These are phyloP conservation scores for Entoloma clypeatum DNA, from an alignment of 1,284 basidiomycete species.

Conservation along the genomic window DNA sequence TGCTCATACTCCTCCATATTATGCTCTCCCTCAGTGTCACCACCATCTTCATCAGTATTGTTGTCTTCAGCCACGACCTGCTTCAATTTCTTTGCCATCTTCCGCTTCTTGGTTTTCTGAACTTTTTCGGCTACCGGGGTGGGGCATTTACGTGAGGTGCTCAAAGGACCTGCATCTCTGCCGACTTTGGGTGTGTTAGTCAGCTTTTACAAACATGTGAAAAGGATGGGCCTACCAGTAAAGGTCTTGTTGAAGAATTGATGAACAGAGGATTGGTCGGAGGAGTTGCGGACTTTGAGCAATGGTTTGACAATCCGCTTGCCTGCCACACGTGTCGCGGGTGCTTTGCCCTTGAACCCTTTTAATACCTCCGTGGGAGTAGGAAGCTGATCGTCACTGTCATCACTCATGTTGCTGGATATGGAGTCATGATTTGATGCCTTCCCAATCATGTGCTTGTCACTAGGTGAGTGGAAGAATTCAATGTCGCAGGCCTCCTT, in stretches of 20 bases:
- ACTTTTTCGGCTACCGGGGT: no score
- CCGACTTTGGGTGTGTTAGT: background rate
- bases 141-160: background rate
- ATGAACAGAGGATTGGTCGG: no score
- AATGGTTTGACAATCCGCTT: conserved; percentile 1
- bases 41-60: conserved; percentile 2
- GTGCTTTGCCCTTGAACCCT: conserved; percentile 1
- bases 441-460: background rate
- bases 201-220: no score
- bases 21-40: background rate
- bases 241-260: no score
- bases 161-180: background rate
- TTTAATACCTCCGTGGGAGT: no score
- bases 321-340: background rate
- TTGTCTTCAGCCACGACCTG: no score
- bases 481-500: conserved; percentile 2
- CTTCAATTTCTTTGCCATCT: conserved; percentile 1
- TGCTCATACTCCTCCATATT: background rate
- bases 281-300: background rate
- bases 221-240: no score
- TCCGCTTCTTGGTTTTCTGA: no score
- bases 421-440: background rate
- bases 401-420: background rate
- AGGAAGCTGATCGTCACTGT: background rate
- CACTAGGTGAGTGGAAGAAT: conserved; percentile 5